phyloP scores from a whole-genome alignment of 208 protist species.

The Trichomonas tenax region DNA sequence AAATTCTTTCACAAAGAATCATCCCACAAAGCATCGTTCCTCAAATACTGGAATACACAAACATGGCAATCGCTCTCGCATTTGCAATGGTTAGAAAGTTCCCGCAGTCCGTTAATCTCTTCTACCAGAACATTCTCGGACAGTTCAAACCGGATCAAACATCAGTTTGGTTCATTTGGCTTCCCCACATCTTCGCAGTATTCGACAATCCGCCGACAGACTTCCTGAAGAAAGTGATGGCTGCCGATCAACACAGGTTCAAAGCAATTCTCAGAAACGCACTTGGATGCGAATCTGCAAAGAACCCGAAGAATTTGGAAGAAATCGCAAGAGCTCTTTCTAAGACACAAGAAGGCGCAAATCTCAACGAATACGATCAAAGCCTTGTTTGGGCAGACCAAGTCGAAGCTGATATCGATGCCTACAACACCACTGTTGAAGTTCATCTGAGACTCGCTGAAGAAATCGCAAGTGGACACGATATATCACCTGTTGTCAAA shows the following conservation, averaged over 20 bases:
- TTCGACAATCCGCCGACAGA: background rate
- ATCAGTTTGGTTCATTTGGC: background rate
- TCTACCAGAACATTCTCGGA: background rate
- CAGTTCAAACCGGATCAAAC: background rate
- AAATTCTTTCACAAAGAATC: background rate
- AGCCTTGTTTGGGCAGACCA: background rate
- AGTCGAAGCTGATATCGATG: background rate
- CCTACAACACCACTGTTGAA: background rate
- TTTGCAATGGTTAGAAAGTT: background rate
- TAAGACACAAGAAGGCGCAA: background rate
- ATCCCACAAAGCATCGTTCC: background rate
- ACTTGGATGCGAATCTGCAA: background rate
- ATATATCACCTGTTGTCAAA: background rate
- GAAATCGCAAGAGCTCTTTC: background rate
- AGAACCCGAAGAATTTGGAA: background rate
- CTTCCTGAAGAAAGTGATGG: background rate
- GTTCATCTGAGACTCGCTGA: background rate
- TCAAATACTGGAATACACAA: background rate
- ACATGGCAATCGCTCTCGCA: background rate
- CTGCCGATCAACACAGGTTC: background rate
- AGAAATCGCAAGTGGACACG: background rate
- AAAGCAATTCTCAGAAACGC: background rate
- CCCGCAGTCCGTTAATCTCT: background rate
- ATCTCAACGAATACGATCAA: background rate
- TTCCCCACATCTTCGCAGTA: background rate